Conservation (phyloP, 2,329 filamentous ascomycete species). For the Fusarium hostae region DNA sequence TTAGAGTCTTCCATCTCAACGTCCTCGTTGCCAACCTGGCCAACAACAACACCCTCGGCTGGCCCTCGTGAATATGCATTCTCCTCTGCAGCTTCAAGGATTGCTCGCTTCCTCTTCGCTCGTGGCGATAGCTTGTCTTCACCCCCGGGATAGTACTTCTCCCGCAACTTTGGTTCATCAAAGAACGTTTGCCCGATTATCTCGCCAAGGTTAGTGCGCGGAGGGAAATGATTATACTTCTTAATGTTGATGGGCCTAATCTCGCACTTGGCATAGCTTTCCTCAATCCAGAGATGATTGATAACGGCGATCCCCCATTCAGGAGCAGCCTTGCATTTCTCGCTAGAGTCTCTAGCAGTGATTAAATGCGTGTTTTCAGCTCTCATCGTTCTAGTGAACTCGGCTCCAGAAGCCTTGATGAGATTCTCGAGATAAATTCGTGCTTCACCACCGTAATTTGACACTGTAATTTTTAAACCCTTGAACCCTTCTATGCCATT, state of each 20-base stretch:
- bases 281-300: slow-evolving; percentile 97
- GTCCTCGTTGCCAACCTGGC: slow-evolving; percentile 51
- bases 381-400: slow-evolving; percentile 95
- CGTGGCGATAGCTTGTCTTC: slow-evolving; percentile 56
- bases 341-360: slow-evolving; percentile 87
- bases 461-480: slow-evolving; percentile 83
- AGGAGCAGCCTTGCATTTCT: slow-evolving; percentile 90
- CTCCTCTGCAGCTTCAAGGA: slow-evolving; percentile 61
- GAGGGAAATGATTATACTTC: slow-evolving; percentile 87
- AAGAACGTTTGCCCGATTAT: slow-evolving; percentile 90
- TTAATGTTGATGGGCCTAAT: slow-evolving; percentile 76
- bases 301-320: slow-evolving; percentile 93
- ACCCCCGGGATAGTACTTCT: slow-evolving; percentile 75
- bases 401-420: slow-evolving; percentile 82
- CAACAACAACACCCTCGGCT: slow-evolving; percentile 59
- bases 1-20: slow-evolving; percentile 58
- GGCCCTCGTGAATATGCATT: slow-evolving; percentile 61
- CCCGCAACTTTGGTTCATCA: slow-evolving; percentile 69
- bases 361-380: slow-evolving; percentile 95
- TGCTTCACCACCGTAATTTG: slow-evolving; percentile 96
- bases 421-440: slow-evolving; percentile 94
- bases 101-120: slow-evolving; percentile 61
- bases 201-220: slow-evolving; percentile 90
- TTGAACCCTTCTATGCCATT: slow-evolving; percentile 83
- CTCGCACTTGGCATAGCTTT: slow-evolving; percentile 92